Conservation (phyloP, 331 rosid species). For the Malus hybrid region DNA sequence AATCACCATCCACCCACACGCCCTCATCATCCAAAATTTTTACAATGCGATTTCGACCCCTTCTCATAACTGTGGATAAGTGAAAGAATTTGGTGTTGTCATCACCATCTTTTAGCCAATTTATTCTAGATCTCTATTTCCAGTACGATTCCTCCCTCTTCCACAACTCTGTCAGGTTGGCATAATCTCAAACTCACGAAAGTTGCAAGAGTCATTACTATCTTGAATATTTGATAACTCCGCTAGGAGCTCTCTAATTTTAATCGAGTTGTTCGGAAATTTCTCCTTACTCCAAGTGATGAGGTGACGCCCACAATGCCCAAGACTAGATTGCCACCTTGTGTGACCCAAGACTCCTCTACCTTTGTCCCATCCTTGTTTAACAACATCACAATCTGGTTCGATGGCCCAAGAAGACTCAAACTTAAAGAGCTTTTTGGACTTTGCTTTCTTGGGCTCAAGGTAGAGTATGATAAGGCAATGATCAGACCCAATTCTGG, state of each 20-base stretch:
- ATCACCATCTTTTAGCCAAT: neutral
- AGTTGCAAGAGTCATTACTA: neutral
- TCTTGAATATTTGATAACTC: neutral
- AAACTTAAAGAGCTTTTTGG: neutral
- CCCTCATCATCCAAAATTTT: too few species aligned
- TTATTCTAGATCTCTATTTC: neutral
- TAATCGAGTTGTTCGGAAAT: neutral
- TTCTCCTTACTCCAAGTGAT: neutral
- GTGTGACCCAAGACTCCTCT: neutral
- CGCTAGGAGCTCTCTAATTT: too few species aligned
- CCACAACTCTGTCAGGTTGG: neutral
- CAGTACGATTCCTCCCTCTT: neutral
- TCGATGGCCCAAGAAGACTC: neutral
- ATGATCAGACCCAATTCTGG: neutral
- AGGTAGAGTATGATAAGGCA: neutral
- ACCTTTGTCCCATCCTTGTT: neutral
- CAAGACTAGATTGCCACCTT: neutral
- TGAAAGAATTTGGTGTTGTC: neutral
- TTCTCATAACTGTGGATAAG: neutral
- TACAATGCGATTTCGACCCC: neutral
- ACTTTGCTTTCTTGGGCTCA: too few species aligned
- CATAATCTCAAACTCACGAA: neutral
- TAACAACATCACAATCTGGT: neutral
- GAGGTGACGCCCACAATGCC: neutral
- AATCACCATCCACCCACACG: neutral